Evolutionary conservation across 1,139 yeast species (phyloP), one percentile per base, ranked within the genome.

Genomic region (Scheffersomyces illinoinensis): DNA sequence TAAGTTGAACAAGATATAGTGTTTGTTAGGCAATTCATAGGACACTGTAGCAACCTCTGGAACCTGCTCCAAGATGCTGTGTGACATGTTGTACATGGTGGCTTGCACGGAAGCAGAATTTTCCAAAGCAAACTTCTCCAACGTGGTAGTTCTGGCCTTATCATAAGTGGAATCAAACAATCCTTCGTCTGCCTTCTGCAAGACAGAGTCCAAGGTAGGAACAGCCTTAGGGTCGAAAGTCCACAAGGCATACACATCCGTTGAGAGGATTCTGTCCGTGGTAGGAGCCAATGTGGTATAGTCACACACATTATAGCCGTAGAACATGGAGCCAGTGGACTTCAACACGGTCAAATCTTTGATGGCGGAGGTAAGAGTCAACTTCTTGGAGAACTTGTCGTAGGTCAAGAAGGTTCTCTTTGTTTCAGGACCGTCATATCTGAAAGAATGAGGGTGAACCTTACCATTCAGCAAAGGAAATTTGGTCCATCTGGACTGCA

Each of bases 251-350:
- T 85, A 90, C 55, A 93, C 89, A 71, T 92, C 97, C 23, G 98
- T 93, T 19, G 97, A 90, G 68, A 93, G 81, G 65, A 93, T 88
- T 70, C 98, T 84, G 77, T 93, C 98, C 48, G 75, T 79, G 54
- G 97, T 88, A 65, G 96, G 97, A 70, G 86, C 75, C 71, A 93
- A 85, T 54, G 93, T 92, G 65, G 98, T 93, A 84, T 86, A 91
- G 71, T 93, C 97, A 77, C 97, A 92, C 56, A 81, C 82, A 78
- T 91, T 83, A 82, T 82, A 93, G 56, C 96, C 97, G 76, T 90
- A 88, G 79, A 93, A 93, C 90, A 90, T 91, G 46, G 97, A 91
- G 24, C 96, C 96, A n/a, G 98, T 93, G 52, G 96, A 89, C 76
- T 93, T 93, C 72, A 93, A 86, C 43, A 93, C 96, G 10, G 96